Evolutionary conservation across 306 rosid genomes (phyloP), one percentile per base, ranked within the genome.

Genomic region (Echinosophora koreensis): DNA sequence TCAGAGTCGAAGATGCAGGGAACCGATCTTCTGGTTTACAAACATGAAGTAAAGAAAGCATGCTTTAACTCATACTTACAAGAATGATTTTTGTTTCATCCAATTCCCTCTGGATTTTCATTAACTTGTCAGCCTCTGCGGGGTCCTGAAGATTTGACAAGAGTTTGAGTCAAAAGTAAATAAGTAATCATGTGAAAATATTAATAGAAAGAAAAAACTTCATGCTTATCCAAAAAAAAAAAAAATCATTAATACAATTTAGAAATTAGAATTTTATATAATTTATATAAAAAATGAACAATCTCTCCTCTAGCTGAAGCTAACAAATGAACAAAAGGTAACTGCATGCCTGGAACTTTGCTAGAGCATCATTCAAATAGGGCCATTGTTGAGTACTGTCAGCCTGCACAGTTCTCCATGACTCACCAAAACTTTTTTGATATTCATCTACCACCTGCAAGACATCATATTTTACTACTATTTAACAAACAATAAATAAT

Each of bases 61-160:
- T 39, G 27, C 71, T 50, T 50, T 15, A 46, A 46, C 17, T 55
- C 55, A 60, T 12, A 87, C 97, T 95, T 82, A 95, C 99, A 37
- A 95, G 99, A 70, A 95, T 95, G 78, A 95, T 95, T 70, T 95
- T 90, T 41, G 96, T 90, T 84, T 90, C 96, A 83, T 90, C 96
- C 84, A 90, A 84, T 80, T 90, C 96, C 84, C 96, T 82, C 86
- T 90, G 96, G 76, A 90, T 90, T 84, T 74, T 90, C 90, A 90
- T 62, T 79, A 90, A 80, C 88, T 90, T 90, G 77, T 90, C 96
- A 63, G 96, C 96, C 77, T 90, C 96, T 5, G 93, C 93, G 71
- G 96, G 96, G 52, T 90, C 96, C 96, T 90, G 88, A 60, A 65
- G 34, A 46, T 30, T 51, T 52, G 81, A 22, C 6, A 83, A 6